Evolutionary conservation across 148 eudicot species (phyloP).

Genomic region (Amaranthus hypochondriacus): DNA sequence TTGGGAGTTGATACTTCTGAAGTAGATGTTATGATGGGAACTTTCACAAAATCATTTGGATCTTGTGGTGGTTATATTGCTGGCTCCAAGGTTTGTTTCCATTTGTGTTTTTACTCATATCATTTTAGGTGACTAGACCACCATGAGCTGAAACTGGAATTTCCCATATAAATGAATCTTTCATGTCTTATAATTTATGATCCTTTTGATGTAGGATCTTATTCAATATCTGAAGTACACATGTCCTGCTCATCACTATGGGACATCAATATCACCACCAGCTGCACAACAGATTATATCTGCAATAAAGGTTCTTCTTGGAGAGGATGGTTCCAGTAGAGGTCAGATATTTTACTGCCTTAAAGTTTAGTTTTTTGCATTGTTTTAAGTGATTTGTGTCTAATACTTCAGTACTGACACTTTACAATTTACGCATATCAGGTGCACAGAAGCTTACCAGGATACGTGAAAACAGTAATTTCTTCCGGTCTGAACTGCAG

Average conservation of each 20-base stretch:
- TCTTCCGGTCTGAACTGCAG: constrained; percentile 81
- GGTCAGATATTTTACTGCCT: constrained; percentile 34
- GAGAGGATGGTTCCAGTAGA: constrained; percentile 95
- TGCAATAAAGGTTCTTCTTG: constrained; percentile 70
- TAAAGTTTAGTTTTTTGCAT: not conserved
- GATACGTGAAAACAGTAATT: constrained; percentile 74
- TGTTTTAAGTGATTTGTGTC: not conserved
- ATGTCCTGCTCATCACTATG: constrained; percentile 94
- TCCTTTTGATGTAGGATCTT: constrained; percentile 50
- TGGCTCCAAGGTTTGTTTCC: constrained; percentile 75
- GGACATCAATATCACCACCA: constrained; percentile 91
- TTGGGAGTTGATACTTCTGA: constrained; percentile 94
- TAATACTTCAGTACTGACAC: not conserved
- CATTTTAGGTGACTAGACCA: no score
- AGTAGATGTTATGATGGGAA: constrained; percentile 98
- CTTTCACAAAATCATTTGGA: constrained; percentile 94
- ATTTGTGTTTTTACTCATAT: not conserved
- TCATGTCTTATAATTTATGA: not conserved
- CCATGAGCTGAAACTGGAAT: no score
- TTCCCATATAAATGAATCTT: not conserved
- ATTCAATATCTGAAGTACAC: constrained; percentile 63
- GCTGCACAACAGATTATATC: constrained; percentile 91
- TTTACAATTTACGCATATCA: constrained; percentile 16
- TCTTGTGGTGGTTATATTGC: constrained; percentile 98
- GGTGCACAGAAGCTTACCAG: constrained; percentile 89